Conservation (phyloP, 169 alveolate species). For the Pseudocohnilembus persalinus region DNA sequence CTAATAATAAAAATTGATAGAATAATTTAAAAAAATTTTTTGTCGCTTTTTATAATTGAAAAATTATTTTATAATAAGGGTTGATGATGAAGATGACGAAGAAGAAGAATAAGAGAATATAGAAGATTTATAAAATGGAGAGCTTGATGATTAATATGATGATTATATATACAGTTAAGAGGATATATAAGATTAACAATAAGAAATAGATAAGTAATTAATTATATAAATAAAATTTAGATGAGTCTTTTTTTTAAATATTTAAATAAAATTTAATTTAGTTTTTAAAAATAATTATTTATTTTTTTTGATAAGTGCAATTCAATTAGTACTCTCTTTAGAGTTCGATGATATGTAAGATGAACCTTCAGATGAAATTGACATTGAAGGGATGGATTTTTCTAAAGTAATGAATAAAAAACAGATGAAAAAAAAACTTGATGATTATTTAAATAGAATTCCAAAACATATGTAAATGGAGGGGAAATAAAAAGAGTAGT, state of each 20-base stretch:
- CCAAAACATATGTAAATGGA: neutral
- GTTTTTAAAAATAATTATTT: no score
- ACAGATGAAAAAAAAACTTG: neutral
- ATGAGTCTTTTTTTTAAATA: no score
- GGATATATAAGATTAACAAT: neutral
- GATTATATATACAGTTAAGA: neutral
- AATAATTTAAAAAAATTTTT: no score
- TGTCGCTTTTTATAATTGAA: neutral
- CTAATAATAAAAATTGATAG: no score
- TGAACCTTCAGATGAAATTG: no score
- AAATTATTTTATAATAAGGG: neutral
- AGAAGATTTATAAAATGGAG: neutral
- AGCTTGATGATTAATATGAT: neutral
- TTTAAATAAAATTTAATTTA: no score
- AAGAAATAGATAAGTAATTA: neutral
- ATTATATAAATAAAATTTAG: no score
- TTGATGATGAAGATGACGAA: neutral
- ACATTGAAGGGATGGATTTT: neutral
- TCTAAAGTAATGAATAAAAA: neutral
- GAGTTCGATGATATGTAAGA: no score
- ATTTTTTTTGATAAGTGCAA: no score
- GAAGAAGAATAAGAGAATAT: neutral
- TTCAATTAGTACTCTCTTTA: no score
- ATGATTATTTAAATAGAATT: neutral
- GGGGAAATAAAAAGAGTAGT: neutral